Base-by-base conservation (phyloP, 371 early-diverging fungal genomes). In the Blyttiomyces sp. region DNA sequence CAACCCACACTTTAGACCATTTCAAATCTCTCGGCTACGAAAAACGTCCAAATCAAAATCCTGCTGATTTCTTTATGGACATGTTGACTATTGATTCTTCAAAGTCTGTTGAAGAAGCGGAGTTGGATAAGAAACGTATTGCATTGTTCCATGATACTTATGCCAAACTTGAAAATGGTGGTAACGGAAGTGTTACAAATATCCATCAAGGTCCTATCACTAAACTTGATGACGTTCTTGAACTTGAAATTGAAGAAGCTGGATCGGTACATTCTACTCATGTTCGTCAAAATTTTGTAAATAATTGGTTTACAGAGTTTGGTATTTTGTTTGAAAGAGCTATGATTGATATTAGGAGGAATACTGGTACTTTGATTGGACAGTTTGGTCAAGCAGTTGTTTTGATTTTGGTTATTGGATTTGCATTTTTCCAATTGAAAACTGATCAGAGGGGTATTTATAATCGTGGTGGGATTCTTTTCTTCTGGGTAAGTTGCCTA, bases 61-160 rank as follows among this genome's bases (percentile, higher is more conserved):
- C 88, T 3, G 86, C 88, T 9, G 89, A 89, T 59, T 80, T 70
- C 62, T 76, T 86, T 39, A 34, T 80, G 33, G 75, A 82, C 61
- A 35, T 62, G 13, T 23, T 39, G 39, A 39, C 39, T n/a, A 39
- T 39, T n/a, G 39, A 39, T n/a, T n/a, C 39, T 11, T 39, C 39
- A 39, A 39, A 39, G 39, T 39, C 39, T 39, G 13, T n/a, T n/a
- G 39, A 39, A n/a, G n/a, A n/a, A 11, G n/a, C n/a, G 39, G 39
- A 39, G 39, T 11, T 13, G 39, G 39, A 39, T n/a, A 11, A 39
- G 39, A 39, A 39, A n/a, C 39, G 39, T n/a, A n/a, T 39, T n/a
- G n/a, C 11, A n/a, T 13, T 39, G 39, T n/a, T 39, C 13, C 39
- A 39, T 13, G 39, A 39, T n/a, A n/a, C n/a, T n/a, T n/a, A n/a